Percentiles rank a stretch among this genome's conserved stretches.
Evolutionary conservation across 108 stramenopile genomes (phyloP).

Genomic region (Seminavis robusta): DNA sequence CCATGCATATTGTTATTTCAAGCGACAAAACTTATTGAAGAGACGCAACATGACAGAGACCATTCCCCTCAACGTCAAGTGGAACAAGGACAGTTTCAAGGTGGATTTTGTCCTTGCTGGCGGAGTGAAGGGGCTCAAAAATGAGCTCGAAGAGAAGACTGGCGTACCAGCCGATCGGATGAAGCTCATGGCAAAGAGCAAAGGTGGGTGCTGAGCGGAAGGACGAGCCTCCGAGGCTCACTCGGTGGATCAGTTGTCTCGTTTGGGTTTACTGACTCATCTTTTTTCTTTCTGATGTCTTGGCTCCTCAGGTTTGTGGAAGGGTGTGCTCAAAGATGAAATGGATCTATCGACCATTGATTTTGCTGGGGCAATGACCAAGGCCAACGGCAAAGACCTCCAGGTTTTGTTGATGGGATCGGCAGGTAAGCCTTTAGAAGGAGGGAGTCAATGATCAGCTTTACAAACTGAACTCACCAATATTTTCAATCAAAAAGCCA

Average conservation of each 20-base stretch:
- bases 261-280: not conserved
- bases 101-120: slow-evolving; percentile 60
- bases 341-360: slow-evolving; percentile 66
- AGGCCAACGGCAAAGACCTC: slow-evolving; percentile 54
- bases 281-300: not conserved
- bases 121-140: slow-evolving; percentile 82
- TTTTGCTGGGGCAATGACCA: slow-evolving; percentile 40
- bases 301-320: slow-evolving; percentile 72
- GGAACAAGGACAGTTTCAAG: slow-evolving; percentile 88
- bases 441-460: no score
- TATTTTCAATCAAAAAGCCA: no score
- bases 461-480: no score
- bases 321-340: slow-evolving; percentile 94
- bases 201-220: slow-evolving; percentile 59
- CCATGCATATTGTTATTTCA: no score
- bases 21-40: not conserved
- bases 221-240: no score
- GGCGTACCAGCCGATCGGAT: slow-evolving; percentile 93
- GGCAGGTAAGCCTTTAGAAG: no score
- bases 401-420: slow-evolving; percentile 96
- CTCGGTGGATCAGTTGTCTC: slow-evolving; percentile 1
- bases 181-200: slow-evolving; percentile 96
- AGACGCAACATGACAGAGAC: slow-evolving; percentile 39
- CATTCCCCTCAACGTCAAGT: slow-evolving; percentile 71
- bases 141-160: slow-evolving; percentile 82